Conservation (phyloP, 257 asterid genomes). For the Lavandula angustifolia region DNA sequence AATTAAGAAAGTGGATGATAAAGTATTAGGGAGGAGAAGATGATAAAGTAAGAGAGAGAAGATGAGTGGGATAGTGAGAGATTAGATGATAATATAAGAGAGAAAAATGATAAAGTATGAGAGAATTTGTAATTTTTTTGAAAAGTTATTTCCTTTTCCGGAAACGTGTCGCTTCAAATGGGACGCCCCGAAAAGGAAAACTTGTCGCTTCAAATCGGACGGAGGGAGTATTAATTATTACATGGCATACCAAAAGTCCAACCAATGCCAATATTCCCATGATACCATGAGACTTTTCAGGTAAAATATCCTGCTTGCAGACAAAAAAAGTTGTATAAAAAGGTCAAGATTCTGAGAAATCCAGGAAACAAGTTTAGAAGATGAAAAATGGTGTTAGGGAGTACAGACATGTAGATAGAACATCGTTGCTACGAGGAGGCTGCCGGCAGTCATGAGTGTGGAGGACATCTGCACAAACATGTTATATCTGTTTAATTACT, state of each 20-base stretch:
- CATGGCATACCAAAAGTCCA: constrained; percentile 68
- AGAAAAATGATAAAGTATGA: too few relatives aligned
- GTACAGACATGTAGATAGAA: constrained; percentile 64
- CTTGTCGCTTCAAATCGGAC: too few relatives aligned
- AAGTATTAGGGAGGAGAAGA: too few relatives aligned
- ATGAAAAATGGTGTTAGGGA: background rate
- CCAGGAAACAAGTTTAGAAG: background rate
- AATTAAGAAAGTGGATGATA: too few relatives aligned
- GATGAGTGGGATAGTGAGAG: too few relatives aligned
- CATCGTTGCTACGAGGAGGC: constrained; percentile 66
- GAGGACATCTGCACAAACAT: constrained; percentile 59
- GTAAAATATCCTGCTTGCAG: constrained; percentile 51
- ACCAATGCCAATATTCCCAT: constrained; percentile 53
- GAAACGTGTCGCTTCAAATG: too few relatives aligned
- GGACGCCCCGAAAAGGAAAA: too few relatives aligned
- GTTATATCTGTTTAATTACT: constrained; percentile 7
- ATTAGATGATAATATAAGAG: too few relatives aligned
- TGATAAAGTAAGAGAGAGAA: too few relatives aligned
- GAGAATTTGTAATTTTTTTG: too few relatives aligned
- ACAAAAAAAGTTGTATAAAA: background rate
- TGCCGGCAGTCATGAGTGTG: constrained; percentile 57
- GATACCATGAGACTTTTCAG: constrained; percentile 42
- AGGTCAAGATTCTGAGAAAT: background rate
- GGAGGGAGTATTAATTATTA: too few relatives aligned
- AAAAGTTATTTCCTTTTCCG: too few relatives aligned